Evolutionary conservation across 768 basidiomycete species (phyloP).

Genomic region (Galerina sulciceps): DNA sequence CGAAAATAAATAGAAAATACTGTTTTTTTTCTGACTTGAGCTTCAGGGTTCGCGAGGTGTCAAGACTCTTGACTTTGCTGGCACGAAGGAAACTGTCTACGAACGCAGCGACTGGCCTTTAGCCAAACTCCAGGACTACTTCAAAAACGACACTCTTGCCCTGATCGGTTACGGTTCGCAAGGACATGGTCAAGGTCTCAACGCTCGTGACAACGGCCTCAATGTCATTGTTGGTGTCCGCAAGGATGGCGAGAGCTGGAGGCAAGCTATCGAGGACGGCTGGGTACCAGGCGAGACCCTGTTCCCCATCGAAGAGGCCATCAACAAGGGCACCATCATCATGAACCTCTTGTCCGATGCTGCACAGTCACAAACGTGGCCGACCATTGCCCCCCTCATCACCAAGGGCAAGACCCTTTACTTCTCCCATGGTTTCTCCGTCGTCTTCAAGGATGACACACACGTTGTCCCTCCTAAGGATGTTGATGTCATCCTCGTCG

Average conservation of each 20-base stretch:
- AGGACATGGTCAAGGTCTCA: slow-evolving; percentile 98
- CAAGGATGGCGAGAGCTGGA: slow-evolving; percentile 96
- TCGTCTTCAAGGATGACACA: slow-evolving; percentile 98
- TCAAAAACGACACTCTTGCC: slow-evolving; percentile 99
- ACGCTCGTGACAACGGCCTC: slow-evolving; percentile 98
- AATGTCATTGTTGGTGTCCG: slow-evolving; percentile 99
- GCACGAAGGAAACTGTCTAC: slow-evolving; percentile 90
- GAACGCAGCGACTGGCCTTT: slow-evolving; percentile 98
- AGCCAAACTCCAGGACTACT: slow-evolving; percentile 98
- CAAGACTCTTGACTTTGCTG: slow-evolving; percentile 97
- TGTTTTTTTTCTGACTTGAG: background rate
- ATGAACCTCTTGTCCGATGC: slow-evolving; percentile 99
- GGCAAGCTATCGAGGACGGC: slow-evolving; percentile 91
- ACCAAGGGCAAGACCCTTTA: slow-evolving; percentile 99
- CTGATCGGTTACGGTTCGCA: slow-evolving; percentile 99
- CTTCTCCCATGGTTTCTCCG: slow-evolving; percentile 99
- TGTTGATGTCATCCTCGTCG: slow-evolving; percentile 98
- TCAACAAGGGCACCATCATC: slow-evolving; percentile 94
- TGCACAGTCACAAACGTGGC: slow-evolving; percentile 98
- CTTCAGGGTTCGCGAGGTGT: slow-evolving; percentile 68
- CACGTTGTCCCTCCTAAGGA: slow-evolving; percentile 89
- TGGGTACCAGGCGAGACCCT: slow-evolving; percentile 98
- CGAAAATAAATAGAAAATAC: background rate
- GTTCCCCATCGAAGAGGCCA: slow-evolving; percentile 98
- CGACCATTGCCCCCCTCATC: slow-evolving; percentile 86